These are phyloP conservation scores for Helotiales sp. DNA, from an alignment of 2,329 filamentous ascomycete genomes.

Conservation along the genomic window DNA sequence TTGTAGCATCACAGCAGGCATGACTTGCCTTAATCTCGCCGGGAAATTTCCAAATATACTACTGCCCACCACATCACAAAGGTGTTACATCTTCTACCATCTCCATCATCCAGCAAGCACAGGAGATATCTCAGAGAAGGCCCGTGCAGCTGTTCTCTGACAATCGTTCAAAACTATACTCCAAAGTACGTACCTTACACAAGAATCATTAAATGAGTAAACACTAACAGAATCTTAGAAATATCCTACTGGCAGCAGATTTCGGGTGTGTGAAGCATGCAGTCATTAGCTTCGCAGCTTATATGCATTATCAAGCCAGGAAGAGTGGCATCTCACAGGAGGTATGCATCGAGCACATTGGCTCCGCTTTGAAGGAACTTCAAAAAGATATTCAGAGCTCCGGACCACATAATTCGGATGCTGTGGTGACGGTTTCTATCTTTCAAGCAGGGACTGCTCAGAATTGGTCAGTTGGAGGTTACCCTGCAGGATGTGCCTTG, in stretches of 20 bases:
- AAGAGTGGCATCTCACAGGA: slow-evolving; percentile 11
- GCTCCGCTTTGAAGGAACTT: slow-evolving; percentile 10
- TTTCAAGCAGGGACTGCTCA: slow-evolving; percentile 18
- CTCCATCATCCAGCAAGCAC: slow-evolving; percentile 18
- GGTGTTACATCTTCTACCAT: slow-evolving; percentile 6
- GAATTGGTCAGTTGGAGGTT: slow-evolving; percentile 13
- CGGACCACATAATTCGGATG: slow-evolving; percentile 18
- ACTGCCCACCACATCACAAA: slow-evolving; percentile 5
- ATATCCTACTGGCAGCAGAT: slow-evolving; percentile 12
- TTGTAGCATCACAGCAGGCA: slow-evolving; percentile 11
- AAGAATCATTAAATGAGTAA: not conserved
- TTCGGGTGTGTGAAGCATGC: slow-evolving; percentile 19
- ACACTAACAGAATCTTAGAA: slow-evolving; percentile 4
- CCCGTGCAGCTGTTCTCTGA: slow-evolving; percentile 10
- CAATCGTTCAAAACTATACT: slow-evolving; percentile 9
- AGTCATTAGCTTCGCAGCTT: slow-evolving; percentile 18
- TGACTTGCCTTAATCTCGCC: slow-evolving; percentile 4
- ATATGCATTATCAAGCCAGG: slow-evolving; percentile 16
- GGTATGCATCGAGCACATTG: slow-evolving; percentile 14
- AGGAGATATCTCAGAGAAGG: slow-evolving; percentile 9
- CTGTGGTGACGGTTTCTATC: slow-evolving; percentile 20
- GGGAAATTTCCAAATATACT: not conserved
- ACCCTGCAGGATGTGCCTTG: not conserved
- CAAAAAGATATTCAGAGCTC: slow-evolving; percentile 21
- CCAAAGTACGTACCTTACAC: slow-evolving; percentile 10